phyloP scores from a whole-genome alignment of 108 stramenopile genomes.

The Licmophora abbreviata region DNA sequence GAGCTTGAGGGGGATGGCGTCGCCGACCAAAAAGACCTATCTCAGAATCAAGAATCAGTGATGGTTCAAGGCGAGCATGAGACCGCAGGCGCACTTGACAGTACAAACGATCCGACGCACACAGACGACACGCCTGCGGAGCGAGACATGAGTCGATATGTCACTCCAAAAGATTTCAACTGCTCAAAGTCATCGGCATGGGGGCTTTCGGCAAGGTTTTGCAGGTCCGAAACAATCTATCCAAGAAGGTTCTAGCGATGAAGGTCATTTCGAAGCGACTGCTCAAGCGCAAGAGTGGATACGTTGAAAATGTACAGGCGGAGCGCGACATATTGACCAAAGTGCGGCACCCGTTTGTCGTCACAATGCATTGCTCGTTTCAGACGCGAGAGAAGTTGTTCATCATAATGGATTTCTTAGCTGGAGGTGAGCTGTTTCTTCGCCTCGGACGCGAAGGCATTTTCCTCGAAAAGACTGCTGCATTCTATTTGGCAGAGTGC shows the following conservation, averaged over 20 bases:
- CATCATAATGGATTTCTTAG: conserved; percentile 94
- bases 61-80: too few relatives aligned
- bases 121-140: neutral
- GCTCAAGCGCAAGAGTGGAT: conserved; percentile 66
- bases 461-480: conserved; percentile 68
- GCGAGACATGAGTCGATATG: conserved; percentile 27
- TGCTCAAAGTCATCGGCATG: conserved; percentile 91
- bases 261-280: conserved; percentile 94
- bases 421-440: conserved; percentile 94
- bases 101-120: too few relatives aligned
- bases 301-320: conserved; percentile 79
- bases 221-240: conserved; percentile 77
- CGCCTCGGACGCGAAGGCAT: conserved; percentile 78
- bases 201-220: conserved; percentile 99
- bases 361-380: conserved; percentile 93
- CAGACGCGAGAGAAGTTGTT: conserved; percentile 93
- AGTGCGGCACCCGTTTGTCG: conserved; percentile 93
- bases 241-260: conserved; percentile 86
- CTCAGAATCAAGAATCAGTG: too few relatives aligned
- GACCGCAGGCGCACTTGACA: too few relatives aligned
- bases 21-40: too few relatives aligned
- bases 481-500: conserved; percentile 96
- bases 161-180: conserved; percentile 82
- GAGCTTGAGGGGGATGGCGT: too few relatives aligned
- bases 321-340: conserved; percentile 92